Base-by-base conservation (phyloP, 2,329 filamentous ascomycete genomes). In the Colletotrichum brevisporum region DNA sequence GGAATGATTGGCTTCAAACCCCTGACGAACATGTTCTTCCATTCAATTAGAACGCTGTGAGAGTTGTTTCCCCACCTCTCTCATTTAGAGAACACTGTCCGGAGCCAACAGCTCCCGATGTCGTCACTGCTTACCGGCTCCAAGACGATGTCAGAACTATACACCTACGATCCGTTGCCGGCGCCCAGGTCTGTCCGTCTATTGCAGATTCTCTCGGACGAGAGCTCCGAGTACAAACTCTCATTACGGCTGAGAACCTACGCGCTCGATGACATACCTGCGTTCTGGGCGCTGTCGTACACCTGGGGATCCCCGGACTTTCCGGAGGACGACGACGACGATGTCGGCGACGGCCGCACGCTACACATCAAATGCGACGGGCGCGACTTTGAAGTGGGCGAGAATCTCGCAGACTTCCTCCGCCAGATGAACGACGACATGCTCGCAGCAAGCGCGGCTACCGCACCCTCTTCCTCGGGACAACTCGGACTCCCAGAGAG, bases 231-330 rank as follows among this genome's bases (percentile, higher is more conserved):
- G 16, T 31, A 67, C 8, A 31, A 50, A 1, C 67, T 67, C 26
- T 51, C 36, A 5, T 16, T 67, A 18, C 43, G 43, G 9, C 18
- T 67, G 4, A 43, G 26, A 2, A 45, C 43, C 3, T 39, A 55
- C 27, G 16, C 27, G 1, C 36, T 69, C 9, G 31, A 50, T 13
- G 18, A 52, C 16, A 2, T 43, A 2, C 67, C 55, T 10, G 55
- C 55, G 3, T 62, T 61, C 2, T 61, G 45, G 55, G 67, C 67
- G 2, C 24, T 69, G 4, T 67, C 67, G 1, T 69, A 69, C 36
- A 61, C 67, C 5, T 69, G 50, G 63, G 50, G 43, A 1, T 39
- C 63, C 1, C 39, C 63, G 2, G 55, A 67, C 4, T 67, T 61
- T 4, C 12, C 27, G 5, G 39, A 45, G 2, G n/a, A 56, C 16